These are phyloP conservation scores for Scorias spongiosa DNA, from an alignment of 2,329 filamentous ascomycete genomes.

Conservation along the genomic window DNA sequence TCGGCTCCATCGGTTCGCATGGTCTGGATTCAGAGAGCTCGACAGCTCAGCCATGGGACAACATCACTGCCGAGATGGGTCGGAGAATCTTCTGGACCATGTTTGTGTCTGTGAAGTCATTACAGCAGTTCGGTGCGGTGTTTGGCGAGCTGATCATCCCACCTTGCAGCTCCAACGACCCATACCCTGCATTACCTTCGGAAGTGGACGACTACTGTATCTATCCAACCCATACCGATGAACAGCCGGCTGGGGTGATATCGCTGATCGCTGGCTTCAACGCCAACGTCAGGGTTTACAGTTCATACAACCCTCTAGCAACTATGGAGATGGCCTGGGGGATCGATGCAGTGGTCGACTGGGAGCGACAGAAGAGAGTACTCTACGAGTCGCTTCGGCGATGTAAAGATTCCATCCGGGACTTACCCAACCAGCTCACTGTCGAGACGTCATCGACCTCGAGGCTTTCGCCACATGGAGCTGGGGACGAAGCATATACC, in stretches of 20 bases:
- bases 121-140: slow-evolving; percentile 60
- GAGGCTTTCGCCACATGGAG: slow-evolving; percentile 8
- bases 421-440: slow-evolving; percentile 54
- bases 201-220: slow-evolving; percentile 79
- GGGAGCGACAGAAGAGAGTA: slow-evolving; percentile 60
- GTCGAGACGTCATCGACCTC: slow-evolving; percentile 29
- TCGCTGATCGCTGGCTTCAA: slow-evolving; percentile 70
- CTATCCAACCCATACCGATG: slow-evolving; percentile 51
- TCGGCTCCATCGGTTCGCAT: slow-evolving; percentile 22
- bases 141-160: slow-evolving; percentile 60
- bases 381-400: slow-evolving; percentile 55
- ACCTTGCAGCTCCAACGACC: slow-evolving; percentile 58
- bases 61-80: slow-evolving; percentile 38
- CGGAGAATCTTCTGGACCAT: slow-evolving; percentile 66
- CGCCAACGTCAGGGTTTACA: slow-evolving; percentile 60
- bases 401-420: slow-evolving; percentile 53
- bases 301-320: slow-evolving; percentile 62
- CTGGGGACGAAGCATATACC: slow-evolving; percentile 13
- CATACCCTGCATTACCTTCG: slow-evolving; percentile 63
- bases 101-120: slow-evolving; percentile 54
- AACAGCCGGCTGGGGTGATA: slow-evolving; percentile 51
- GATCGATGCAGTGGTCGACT: slow-evolving; percentile 58
- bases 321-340: slow-evolving; percentile 75
- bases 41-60: slow-evolving; percentile 24
- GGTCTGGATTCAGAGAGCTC: slow-evolving; percentile 22